Percentiles rank a stretch among this genome's conserved stretches.
Conservation (phyloP, 768 basidiomycete genomes). For the Leucosporidium scottii region DNA sequence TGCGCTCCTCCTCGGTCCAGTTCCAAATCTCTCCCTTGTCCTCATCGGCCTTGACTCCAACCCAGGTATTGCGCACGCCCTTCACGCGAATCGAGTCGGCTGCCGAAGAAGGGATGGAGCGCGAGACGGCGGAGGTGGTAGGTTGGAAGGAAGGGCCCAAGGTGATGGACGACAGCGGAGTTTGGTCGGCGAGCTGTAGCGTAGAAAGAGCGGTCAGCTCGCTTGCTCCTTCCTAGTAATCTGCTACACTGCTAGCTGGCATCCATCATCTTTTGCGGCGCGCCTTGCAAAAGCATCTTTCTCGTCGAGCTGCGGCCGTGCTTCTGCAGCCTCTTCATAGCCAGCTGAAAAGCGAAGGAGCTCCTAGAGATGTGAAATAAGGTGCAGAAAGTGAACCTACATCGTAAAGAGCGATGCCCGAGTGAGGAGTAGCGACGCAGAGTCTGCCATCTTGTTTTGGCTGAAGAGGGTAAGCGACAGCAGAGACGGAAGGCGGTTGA, state of each 20-base stretch:
- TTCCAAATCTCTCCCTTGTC: constrained; percentile 30
- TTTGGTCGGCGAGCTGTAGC: constrained; percentile 28
- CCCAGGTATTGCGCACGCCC: constrained; percentile 27
- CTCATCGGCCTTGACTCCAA: constrained; percentile 19
- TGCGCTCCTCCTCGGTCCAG: constrained; percentile 31
- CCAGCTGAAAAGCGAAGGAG: not conserved
- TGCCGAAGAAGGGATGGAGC: constrained; percentile 17
- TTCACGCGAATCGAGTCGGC: constrained; percentile 30
- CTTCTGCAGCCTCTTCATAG: not conserved
- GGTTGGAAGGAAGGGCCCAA: constrained; percentile 29
- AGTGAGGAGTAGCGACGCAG: not conserved
- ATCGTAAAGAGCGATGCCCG: constrained; percentile 24
- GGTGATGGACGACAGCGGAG: constrained; percentile 28
- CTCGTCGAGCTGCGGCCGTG: not conserved
- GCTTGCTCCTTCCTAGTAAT: not conserved
- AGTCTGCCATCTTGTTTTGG: not conserved
- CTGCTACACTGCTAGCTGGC: not conserved
- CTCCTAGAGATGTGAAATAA: not conserved
- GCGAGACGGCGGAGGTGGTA: constrained; percentile 25
- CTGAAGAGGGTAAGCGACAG: not conserved
- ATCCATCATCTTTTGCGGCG: not conserved
- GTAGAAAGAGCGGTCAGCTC: not conserved
- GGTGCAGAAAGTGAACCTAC: not conserved
- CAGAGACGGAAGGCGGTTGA: not conserved
- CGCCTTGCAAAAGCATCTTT: not conserved